Conservation (phyloP, 208 protist species). For the Leishmania mexicana region DNA sequence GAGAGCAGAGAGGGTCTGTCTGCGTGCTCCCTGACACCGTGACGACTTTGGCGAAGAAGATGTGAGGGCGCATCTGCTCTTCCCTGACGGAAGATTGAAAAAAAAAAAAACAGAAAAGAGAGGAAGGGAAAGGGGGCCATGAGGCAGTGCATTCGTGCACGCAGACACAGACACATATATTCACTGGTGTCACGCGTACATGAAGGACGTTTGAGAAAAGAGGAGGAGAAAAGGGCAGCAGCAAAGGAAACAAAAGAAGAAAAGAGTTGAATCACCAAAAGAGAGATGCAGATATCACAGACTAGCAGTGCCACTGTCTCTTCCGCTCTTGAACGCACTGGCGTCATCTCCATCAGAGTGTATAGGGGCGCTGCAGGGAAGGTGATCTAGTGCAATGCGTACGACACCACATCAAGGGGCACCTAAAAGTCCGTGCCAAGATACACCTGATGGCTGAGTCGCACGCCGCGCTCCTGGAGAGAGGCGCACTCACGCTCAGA, state of each 20-base stretch:
- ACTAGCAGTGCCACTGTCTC: not conserved
- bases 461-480: conserved; percentile 26
- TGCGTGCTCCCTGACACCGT: not conserved
- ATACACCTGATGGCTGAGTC: conserved; percentile 29
- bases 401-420: too few species aligned
- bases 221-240: not conserved
- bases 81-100: not conserved
- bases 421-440: conserved; percentile 21
- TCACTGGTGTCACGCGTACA: not conserved
- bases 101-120: not conserved
- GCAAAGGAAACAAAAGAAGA: not conserved
- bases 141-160: not conserved
- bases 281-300: not conserved
- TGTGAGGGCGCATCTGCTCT: not conserved
- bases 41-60: not conserved
- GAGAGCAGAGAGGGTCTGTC: not conserved
- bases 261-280: not conserved
- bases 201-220: not conserved
- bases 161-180: not conserved
- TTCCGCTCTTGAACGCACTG: not conserved
- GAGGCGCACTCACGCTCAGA: conserved; percentile 10
- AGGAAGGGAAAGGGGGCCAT: not conserved
- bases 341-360: not conserved
- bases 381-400: not conserved
- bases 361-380: not conserved